Evolutionary conservation across 192 early-diverging fungal genomes (phyloP), one percentile per base, ranked within the genome.

Genomic region (Fimicolochytrium jonesii): DNA sequence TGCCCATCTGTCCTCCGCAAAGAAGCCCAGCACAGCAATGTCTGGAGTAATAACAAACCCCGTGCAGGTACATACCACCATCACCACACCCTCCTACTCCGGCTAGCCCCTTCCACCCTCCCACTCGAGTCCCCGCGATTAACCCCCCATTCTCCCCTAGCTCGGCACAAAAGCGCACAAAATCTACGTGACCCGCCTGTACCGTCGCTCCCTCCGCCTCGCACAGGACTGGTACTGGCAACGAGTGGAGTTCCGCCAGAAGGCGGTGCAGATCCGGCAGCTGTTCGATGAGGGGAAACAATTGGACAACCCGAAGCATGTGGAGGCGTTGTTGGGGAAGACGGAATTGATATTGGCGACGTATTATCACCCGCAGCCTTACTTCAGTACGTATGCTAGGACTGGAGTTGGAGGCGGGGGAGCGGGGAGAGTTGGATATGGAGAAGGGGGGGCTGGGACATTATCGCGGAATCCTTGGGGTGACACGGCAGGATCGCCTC

Each of bases 181-280:
- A 45, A 73, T 73, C 43, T 84, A 89, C 66, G 86, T 95, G 37
- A 86, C 83, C 56, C 86, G 87, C 29, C 79, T 97, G 45, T 97
- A 94, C 85, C 84, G 82, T 69, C 80, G 86, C 43, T 87, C 91
- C 13, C 87, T 97, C 43, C 83, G 86, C 68, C 80, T 87, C 30
- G 81, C 89, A 13, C 73, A 82, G 46, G 91, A 95, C 77, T 97
- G 94, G 94, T 90, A 90, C 74, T 89, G 90, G 67, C 84, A 89
- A 69, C 85, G 88, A 47, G 68, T 70, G 37, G 72, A 87, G 43
- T 91, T 77, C 82, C 86, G 94, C 36, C 83, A 89, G 57, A 90
- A 90, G 74, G 82, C 88, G 37, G 57, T 94, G 59, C 81, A 90
- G 54, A 90, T 97, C 72, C 80, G 94, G 32, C 80, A 82, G 28